A percentile compares a stretch with the other conserved stretches of the same genome.
These are phyloP conservation scores for Calendula officinalis DNA, from an alignment of 129 eudicot species.

Conservation along the genomic window DNA sequence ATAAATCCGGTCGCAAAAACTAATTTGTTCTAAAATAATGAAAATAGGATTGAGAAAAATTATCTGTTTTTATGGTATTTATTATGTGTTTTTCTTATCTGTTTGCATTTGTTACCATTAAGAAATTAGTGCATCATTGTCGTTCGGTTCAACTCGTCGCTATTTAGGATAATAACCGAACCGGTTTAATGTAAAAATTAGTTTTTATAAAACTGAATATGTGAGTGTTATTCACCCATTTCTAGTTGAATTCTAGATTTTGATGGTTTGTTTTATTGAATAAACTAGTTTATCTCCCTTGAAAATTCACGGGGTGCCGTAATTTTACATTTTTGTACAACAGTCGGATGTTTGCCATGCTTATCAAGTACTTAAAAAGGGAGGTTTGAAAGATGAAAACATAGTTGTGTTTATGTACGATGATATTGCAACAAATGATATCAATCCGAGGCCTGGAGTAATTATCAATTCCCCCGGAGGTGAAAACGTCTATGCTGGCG, in stretches of 20 bases:
- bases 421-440: conserved; percentile 62
- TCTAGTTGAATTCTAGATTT: background rate
- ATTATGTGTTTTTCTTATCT: no score
- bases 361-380: conserved; percentile 76
- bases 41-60: no score
- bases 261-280: background rate
- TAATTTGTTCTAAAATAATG: no score
- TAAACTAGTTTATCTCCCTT: background rate
- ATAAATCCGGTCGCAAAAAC: no score
- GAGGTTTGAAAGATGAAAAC: conserved; percentile 87
- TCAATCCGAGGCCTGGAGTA: conserved; percentile 71
- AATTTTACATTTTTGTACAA: background rate
- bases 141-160: no score
- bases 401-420: conserved; percentile 91
- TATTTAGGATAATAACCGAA: no score
- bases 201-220: background rate
- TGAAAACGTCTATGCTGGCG: conserved; percentile 74
- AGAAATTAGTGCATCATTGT: no score
- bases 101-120: no score
- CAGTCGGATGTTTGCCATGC: conserved; percentile 95
- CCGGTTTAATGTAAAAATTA: background rate
- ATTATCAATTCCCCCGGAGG: conserved; percentile 76
- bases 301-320: no score
- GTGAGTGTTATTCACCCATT: background rate
- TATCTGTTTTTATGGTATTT: no score